phyloP scores from a whole-genome alignment of 345 rosid genomes.

The Dipteronia sinensis region DNA sequence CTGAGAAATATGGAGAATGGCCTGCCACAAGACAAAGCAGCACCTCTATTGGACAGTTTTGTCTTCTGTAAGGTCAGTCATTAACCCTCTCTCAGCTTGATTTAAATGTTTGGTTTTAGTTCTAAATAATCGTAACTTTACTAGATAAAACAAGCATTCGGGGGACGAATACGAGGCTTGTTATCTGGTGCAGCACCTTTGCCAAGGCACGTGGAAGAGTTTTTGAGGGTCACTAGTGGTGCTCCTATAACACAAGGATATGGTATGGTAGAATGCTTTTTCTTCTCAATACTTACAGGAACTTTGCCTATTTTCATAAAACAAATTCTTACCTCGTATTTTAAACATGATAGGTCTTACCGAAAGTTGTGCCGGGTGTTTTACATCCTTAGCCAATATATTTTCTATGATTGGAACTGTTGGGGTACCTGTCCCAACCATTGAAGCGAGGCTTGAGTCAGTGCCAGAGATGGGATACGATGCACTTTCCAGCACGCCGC shows the following conservation, averaged over 20 bases:
- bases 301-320: not conserved
- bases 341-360: conserved; percentile 67
- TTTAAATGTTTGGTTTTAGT: not conserved
- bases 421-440: conserved; percentile 85
- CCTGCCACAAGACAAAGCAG: conserved; percentile 75
- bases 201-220: conserved; percentile 90
- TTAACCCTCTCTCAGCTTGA: not conserved
- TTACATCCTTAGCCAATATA: conserved; percentile 73
- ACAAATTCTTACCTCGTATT: not conserved
- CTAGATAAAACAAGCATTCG: conserved; percentile 76
- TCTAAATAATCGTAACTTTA: conserved; percentile 19
- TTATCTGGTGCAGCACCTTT: conserved; percentile 96
- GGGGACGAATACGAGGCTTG: conserved; percentile 75
- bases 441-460: conserved; percentile 90
- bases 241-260: conserved; percentile 91
- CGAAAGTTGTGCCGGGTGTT: conserved; percentile 90
- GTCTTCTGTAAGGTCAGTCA: conserved; percentile 74
- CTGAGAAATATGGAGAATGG: conserved; percentile 70
- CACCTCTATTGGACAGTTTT: conserved; percentile 79
- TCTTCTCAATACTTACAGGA: not conserved
- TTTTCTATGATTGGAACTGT: conserved; percentile 90
- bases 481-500: conserved; percentile 61
- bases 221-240: conserved; percentile 76
- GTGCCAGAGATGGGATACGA: conserved; percentile 96
- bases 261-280: conserved; percentile 43